These are phyloP conservation scores for Trematosphaeria pertusa DNA, from an alignment of 2,329 filamentous ascomycete genomes.

Conservation along the genomic window DNA sequence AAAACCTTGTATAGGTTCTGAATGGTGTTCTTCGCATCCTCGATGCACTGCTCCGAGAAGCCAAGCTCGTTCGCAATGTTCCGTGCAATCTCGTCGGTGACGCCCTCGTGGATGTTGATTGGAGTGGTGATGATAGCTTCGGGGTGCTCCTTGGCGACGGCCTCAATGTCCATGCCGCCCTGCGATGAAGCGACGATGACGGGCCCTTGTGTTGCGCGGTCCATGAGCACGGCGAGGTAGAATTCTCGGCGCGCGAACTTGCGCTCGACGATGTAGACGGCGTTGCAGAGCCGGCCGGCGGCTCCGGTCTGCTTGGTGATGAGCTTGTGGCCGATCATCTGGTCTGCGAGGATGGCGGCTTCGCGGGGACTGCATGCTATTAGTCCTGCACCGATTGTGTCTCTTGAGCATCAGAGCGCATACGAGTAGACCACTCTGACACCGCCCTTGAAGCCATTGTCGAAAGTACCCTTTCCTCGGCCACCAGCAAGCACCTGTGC, in stretches of 20 bases:
- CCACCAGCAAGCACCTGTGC: slow-evolving; percentile 97
- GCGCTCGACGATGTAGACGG: slow-evolving; percentile 99
- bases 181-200: slow-evolving; percentile 98
- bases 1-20: slow-evolving; percentile 99
- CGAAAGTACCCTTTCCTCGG: slow-evolving; percentile 96
- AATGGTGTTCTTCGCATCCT: slow-evolving; percentile 94
- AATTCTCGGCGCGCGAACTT: slow-evolving; percentile 99
- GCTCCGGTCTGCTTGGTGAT: slow-evolving; percentile 99
- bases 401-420: slow-evolving; percentile 35
- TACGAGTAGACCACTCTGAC: slow-evolving; percentile 98
- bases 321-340: slow-evolving; percentile 99
- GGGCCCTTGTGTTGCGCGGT: slow-evolving; percentile 86
- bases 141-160: slow-evolving; percentile 96
- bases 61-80: slow-evolving; percentile 91
- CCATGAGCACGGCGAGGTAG: slow-evolving; percentile 98
- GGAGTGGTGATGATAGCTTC: slow-evolving; percentile 94
- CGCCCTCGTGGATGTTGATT: slow-evolving; percentile 91
- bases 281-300: slow-evolving; percentile 89
- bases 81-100: slow-evolving; percentile 92
- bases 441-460: slow-evolving; percentile 98
- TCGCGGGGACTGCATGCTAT: slow-evolving; percentile 69
- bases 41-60: slow-evolving; percentile 97
- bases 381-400: slow-evolving; percentile 17
- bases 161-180: slow-evolving; percentile 99
- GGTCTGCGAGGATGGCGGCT: slow-evolving; percentile 96